phyloP scores from a whole-genome alignment of 1,139 yeast genomes.

The Hyphopichia fennica region DNA sequence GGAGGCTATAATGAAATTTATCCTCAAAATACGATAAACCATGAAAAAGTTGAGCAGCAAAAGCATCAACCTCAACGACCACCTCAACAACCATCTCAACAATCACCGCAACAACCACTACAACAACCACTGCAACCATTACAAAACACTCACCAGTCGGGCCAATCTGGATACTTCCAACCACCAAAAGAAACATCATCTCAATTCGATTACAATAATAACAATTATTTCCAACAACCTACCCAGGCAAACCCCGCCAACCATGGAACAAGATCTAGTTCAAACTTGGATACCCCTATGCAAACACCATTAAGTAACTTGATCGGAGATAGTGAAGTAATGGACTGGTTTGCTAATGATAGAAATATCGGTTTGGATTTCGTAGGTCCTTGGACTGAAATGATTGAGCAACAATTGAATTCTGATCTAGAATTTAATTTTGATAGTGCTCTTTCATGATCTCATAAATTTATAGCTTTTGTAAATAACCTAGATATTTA shows the following conservation, averaged over 20 bases:
- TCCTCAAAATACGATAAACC: too few species aligned
- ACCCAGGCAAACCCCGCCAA: neutral
- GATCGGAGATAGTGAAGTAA: conserved; percentile 55
- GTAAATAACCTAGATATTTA: too few species aligned
- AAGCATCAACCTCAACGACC: too few species aligned
- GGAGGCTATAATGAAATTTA: too few species aligned
- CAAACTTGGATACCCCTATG: neutral
- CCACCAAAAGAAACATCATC: neutral
- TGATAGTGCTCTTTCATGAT: conserved; percentile 17
- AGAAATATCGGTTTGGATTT: conserved; percentile 74
- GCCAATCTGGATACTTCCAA: neutral
- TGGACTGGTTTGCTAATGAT: conserved; percentile 72
- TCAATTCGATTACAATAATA: too few species aligned
- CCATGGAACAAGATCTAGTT: neutral
- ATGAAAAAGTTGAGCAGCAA: too few species aligned
- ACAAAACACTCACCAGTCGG: neutral
- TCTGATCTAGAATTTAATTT: conserved; percentile 36
- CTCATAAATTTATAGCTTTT: too few species aligned
- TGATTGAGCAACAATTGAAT: conserved; percentile 64
- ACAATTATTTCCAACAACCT: too few species aligned
- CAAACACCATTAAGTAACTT: conserved; percentile 19
- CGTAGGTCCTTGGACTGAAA: conserved; percentile 87
- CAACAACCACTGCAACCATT: too few species aligned
- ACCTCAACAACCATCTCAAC: too few species aligned
- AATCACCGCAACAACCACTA: too few species aligned